A percentile compares a stretch with the other conserved stretches of the same genome.
phyloP scores from a whole-genome alignment of 208 protist species.

The Balamuthia mandrillaris region DNA sequence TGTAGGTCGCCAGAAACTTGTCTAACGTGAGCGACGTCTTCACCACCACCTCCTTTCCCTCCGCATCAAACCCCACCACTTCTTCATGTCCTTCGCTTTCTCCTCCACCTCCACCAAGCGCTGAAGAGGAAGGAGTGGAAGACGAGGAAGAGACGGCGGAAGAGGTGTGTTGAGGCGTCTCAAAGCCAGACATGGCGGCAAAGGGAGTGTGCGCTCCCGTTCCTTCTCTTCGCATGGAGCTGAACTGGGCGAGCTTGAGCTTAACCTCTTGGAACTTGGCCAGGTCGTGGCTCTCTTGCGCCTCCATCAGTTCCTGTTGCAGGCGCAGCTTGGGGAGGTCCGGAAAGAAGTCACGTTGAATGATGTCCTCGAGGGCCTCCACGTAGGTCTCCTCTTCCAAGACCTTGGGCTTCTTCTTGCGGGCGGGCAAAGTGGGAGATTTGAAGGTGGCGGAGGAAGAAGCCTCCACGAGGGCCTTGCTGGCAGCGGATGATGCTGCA shows the following conservation, averaged over 20 bases:
- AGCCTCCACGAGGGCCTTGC: too few relatives aligned
- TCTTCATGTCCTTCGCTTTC: neutral
- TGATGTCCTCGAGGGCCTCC: slow-evolving; percentile 39
- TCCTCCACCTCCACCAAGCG: neutral
- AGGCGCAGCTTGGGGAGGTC: slow-evolving; percentile 41
- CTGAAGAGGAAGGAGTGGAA: neutral
- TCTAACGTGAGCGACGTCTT: too few relatives aligned
- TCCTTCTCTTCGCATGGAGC: too few relatives aligned
- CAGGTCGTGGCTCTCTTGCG: neutral
- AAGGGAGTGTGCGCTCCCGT: too few relatives aligned
- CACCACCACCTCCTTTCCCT: neutral
- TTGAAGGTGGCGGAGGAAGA: too few relatives aligned
- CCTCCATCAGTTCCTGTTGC: slow-evolving; percentile 43
- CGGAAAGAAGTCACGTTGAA: slow-evolving; percentile 61
- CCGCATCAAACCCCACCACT: neutral
- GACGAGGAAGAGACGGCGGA: neutral
- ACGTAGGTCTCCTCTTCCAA: slow-evolving; percentile 56
- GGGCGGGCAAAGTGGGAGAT: too few relatives aligned
- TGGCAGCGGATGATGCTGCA: too few relatives aligned
- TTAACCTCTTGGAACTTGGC: neutral
- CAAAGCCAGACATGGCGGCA: neutral
- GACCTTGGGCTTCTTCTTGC: slow-evolving; percentile 17
- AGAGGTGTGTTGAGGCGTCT: neutral
- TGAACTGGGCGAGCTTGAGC: neutral
- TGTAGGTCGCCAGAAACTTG: neutral